Base-by-base conservation (phyloP, 306 rosid genomes). In the Acacia crassicarpa region DNA sequence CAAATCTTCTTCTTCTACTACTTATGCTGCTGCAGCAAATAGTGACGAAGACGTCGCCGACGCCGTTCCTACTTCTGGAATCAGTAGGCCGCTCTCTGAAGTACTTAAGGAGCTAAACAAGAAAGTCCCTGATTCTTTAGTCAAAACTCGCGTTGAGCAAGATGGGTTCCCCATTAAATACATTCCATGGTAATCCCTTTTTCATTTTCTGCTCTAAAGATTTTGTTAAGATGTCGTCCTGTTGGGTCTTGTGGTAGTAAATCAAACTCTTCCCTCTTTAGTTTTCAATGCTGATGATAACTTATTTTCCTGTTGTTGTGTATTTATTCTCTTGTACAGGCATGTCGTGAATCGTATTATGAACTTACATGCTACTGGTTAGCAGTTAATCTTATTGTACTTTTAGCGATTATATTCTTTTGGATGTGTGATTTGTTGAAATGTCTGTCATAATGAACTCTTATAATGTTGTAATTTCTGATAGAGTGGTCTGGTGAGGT, bases 401-500 rank as follows among this genome's bases (percentile, higher is more conserved):
- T 7, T 74, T 13, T 67, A 23, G 19, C 23, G 27, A 54, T 67
- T 49, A 33, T 70, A 20, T 16, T 43, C 43, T 54, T 66, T 8
- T 53, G 27, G 14, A 3, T 17, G n/a, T 25, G n/a, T 49, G 44
- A 33, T 71, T 41, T 56, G 40, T 43, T 19, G 20, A 11, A 17
- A 40, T 40, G 32, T 17, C 8, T 43, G 0, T 56, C n/a, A 61
- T 25, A 0, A 13, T 46, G 53, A 17, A 16, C 10, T 70, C 44
- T 69, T 38, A 25, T 41, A 15, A 40, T 71, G 3, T 40, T 40
- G 6, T 49, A 6, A 14, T 65, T 75, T 72, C 8, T 62, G 71
- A 67, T 87, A 93, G 98, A 94, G 84, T 94, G 97, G 97, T 94
- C 98, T 33, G 97, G 98, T 33, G 97, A 94, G 83, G 89, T 92